phyloP scores from a whole-genome alignment of 2,329 filamentous ascomycete genomes.

The Colletotrichum trifolii region DNA sequence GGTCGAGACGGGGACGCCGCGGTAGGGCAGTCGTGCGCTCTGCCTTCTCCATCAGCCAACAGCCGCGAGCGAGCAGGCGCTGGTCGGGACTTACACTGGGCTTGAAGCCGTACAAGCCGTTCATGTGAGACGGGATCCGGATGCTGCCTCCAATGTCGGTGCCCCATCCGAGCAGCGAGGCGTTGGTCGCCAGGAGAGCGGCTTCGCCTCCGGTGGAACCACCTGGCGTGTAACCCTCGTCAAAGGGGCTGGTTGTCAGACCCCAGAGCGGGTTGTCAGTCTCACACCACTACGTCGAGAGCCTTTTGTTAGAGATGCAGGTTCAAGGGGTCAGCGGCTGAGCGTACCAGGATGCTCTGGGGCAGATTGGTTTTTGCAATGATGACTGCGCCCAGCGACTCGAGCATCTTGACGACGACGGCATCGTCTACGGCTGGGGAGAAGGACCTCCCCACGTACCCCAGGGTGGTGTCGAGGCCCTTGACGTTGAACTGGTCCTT shows the following conservation, averaged over 20 bases:
- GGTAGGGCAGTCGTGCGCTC: constrained; percentile 68
- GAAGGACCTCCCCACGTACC: constrained; percentile 61
- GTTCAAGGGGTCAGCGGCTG: constrained; percentile 42
- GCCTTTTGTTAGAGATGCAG: not conserved
- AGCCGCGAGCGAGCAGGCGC: not conserved
- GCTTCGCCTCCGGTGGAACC: constrained; percentile 71
- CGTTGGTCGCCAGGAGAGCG: constrained; percentile 52
- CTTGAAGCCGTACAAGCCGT: constrained; percentile 45
- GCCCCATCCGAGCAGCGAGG: constrained; percentile 53
- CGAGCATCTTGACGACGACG: constrained; percentile 67
- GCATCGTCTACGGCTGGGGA: constrained; percentile 61
- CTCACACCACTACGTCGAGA: constrained; percentile 43
- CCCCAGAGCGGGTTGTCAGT: constrained; percentile 67
- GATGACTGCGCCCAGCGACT: constrained; percentile 68
- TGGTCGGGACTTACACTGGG: constrained; percentile 38
- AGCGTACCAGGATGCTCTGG: constrained; percentile 65
- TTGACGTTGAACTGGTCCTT: constrained; percentile 71
- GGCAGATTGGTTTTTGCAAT: constrained; percentile 78
- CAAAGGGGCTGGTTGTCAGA: constrained; percentile 71
- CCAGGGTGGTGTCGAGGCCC: constrained; percentile 61
- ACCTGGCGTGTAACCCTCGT: constrained; percentile 68
- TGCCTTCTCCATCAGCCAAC: constrained; percentile 39
- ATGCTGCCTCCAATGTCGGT: constrained; percentile 56
- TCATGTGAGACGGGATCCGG: constrained; percentile 50
- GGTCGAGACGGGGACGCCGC: constrained; percentile 68